Conservation (phyloP, 192 early-diverging fungal species). For the Ambispora gerdemannii region DNA sequence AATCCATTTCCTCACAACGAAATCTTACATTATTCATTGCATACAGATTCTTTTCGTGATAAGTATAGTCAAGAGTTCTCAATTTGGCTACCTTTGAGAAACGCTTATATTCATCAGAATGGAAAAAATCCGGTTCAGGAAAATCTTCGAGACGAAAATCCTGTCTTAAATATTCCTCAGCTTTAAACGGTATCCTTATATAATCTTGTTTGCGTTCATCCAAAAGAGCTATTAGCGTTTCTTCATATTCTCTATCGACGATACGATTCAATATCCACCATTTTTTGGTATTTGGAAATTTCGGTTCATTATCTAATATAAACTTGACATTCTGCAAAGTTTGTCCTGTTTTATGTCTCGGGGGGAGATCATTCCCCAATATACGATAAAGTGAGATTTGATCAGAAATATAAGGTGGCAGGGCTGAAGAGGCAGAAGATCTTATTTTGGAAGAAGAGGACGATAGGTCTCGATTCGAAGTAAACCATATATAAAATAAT, state of each 20-base stretch:
- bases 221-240: conserved; percentile 51
- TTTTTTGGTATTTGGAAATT: conserved; percentile 55
- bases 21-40: conserved; percentile 65
- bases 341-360: conserved; percentile 59
- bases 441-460: neutral
- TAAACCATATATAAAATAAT: neutral
- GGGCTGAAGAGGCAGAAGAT: neutral
- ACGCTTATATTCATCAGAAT: conserved; percentile 55
- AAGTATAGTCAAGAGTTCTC: conserved; percentile 57
- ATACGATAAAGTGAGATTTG: conserved; percentile 54
- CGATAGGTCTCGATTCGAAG: neutral
- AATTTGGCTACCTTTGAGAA: conserved; percentile 58
- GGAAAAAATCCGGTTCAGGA: conserved; percentile 60
- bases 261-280: conserved; percentile 62
- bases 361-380: conserved; percentile 61
- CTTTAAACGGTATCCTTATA: conserved; percentile 52
- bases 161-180: conserved; percentile 49
- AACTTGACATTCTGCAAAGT: conserved; percentile 58
- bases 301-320: conserved; percentile 57
- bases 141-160: conserved; percentile 63
- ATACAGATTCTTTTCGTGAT: conserved; percentile 63
- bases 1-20: too few relatives aligned
- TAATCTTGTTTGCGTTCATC: conserved; percentile 52
- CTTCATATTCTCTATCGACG: conserved; percentile 53
- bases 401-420: conserved; percentile 12